Percentiles rank a stretch among this genome's conserved stretches.
These are phyloP conservation scores for Epichloe glyceriae DNA, from an alignment of 2,329 filamentous ascomycete species.

Conservation along the genomic window DNA sequence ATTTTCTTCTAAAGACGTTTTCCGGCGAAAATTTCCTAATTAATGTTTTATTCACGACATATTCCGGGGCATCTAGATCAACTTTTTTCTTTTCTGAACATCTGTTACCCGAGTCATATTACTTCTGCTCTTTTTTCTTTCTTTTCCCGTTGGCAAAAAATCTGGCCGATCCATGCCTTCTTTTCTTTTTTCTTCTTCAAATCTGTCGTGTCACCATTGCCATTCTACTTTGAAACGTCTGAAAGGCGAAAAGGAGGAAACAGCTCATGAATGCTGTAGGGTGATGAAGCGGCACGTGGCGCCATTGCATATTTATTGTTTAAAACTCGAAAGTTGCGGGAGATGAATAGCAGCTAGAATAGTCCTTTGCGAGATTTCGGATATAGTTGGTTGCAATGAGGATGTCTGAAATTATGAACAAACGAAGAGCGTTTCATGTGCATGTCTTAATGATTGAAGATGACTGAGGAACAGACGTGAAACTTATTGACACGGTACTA, in stretches of 20 bases:
- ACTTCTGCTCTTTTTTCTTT: conserved; percentile 10
- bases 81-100: background rate
- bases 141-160: conserved; percentile 10
- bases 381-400: background rate
- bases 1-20: background rate
- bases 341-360: background rate
- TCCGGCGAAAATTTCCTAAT: conserved; percentile 4
- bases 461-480: background rate
- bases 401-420: conserved; percentile 10
- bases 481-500: too few relatives aligned
- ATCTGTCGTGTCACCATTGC: conserved; percentile 12
- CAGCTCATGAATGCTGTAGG: conserved; percentile 12
- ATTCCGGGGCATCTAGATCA: background rate
- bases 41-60: conserved; percentile 5
- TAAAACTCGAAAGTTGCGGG: conserved; percentile 5
- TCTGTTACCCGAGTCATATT: background rate
- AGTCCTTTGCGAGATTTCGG: background rate
- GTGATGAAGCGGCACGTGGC: conserved; percentile 10
- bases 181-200: conserved; percentile 3
- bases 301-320: conserved; percentile 20
- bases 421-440: background rate
- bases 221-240: conserved; percentile 10
- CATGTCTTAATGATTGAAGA: background rate
- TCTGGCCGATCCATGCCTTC: background rate
- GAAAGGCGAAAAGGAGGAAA: conserved; percentile 11